phyloP scores from a whole-genome alignment of 2,329 filamentous ascomycete genomes.

The Colletotrichum destructivum region DNA sequence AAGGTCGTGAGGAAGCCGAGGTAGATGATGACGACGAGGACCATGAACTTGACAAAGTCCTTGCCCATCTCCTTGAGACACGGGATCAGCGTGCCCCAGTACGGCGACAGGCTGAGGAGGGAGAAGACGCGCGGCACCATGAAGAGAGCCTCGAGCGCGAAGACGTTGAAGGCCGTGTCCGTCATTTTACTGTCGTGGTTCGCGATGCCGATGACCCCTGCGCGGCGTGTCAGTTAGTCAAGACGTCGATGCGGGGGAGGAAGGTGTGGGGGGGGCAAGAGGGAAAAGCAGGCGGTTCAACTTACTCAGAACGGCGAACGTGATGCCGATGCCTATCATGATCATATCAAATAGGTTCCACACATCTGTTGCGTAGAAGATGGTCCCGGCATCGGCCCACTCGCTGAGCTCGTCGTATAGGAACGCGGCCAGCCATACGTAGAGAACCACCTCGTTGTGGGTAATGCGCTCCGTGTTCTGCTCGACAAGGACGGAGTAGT shows the following conservation, averaged over 20 bases:
- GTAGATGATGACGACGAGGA: slow-evolving; percentile 86
- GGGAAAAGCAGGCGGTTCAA: slow-evolving; percentile 36
- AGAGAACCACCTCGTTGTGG: slow-evolving; percentile 79
- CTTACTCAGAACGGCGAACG: slow-evolving; percentile 82
- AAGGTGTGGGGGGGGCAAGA: neutral
- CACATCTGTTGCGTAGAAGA: slow-evolving; percentile 88
- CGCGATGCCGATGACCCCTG: slow-evolving; percentile 77
- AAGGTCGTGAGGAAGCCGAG: slow-evolving; percentile 92
- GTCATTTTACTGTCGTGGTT: slow-evolving; percentile 74
- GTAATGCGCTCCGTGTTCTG: slow-evolving; percentile 78
- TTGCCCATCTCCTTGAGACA: slow-evolving; percentile 96
- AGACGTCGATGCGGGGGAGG: too few species aligned
- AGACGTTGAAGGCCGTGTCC: slow-evolving; percentile 88
- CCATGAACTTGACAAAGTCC: slow-evolving; percentile 89
- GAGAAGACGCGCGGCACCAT: slow-evolving; percentile 92
- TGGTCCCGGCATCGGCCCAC: slow-evolving; percentile 86
- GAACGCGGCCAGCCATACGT: slow-evolving; percentile 90
- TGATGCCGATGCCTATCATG: slow-evolving; percentile 80
- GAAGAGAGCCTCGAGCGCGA: slow-evolving; percentile 90
- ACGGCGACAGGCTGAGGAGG: slow-evolving; percentile 87
- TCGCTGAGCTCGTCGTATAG: slow-evolving; percentile 90
- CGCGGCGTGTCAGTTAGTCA: neutral
- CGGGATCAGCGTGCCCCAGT: slow-evolving; percentile 91
- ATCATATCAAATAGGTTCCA: slow-evolving; percentile 83
- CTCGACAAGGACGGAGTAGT: slow-evolving; percentile 88